Evolutionary conservation across 306 rosid genomes (phyloP).

Genomic region (Astragalus glycyphyllos): DNA sequence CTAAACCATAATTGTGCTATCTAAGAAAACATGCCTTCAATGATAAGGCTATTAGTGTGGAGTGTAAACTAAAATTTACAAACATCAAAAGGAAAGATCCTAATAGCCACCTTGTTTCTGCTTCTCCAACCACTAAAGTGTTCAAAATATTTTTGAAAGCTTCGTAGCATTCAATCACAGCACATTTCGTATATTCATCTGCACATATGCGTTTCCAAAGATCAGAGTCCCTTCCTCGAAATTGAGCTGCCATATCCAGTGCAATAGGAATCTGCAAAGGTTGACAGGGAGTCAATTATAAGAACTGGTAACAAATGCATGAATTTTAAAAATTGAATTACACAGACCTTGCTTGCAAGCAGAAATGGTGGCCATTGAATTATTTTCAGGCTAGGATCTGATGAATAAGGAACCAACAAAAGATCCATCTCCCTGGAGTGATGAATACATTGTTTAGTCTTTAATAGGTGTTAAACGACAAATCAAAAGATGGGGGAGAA

Average conservation of each 20-base stretch:
- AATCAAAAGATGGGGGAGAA: slow-evolving; percentile 40
- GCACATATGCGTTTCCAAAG: slow-evolving; percentile 93
- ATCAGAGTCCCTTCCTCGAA: slow-evolving; percentile 81
- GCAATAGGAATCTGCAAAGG: slow-evolving; percentile 86
- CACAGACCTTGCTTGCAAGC: slow-evolving; percentile 94
- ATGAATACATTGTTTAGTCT: slow-evolving; percentile 47
- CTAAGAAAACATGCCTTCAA: slow-evolving; percentile 9
- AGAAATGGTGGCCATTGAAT: slow-evolving; percentile 99
- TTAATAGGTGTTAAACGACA: slow-evolving; percentile 32
- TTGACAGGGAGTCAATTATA: slow-evolving; percentile 45
- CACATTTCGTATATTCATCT: slow-evolving; percentile 94
- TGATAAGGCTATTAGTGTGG: slow-evolving; percentile 19
- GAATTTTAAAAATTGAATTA: slow-evolving; percentile 31
- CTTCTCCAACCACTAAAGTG: slow-evolving; percentile 82
- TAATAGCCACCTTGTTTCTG: slow-evolving; percentile 78
- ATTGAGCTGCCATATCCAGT: slow-evolving; percentile 94
- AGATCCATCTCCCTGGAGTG: slow-evolving; percentile 95
- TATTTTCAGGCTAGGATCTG: slow-evolving; percentile 83
- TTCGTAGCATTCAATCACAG: slow-evolving; percentile 92
- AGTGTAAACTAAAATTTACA: slow-evolving; percentile 36
- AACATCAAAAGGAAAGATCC: slow-evolving; percentile 29
- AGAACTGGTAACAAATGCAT: slow-evolving; percentile 37
- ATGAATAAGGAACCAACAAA: slow-evolving; percentile 90
- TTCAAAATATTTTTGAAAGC: slow-evolving; percentile 71
- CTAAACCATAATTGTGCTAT: slow-evolving; percentile 1